Evolutionary conservation across 2,329 filamentous ascomycete genomes (phyloP).

Genomic region (Colletotrichum lini): DNA sequence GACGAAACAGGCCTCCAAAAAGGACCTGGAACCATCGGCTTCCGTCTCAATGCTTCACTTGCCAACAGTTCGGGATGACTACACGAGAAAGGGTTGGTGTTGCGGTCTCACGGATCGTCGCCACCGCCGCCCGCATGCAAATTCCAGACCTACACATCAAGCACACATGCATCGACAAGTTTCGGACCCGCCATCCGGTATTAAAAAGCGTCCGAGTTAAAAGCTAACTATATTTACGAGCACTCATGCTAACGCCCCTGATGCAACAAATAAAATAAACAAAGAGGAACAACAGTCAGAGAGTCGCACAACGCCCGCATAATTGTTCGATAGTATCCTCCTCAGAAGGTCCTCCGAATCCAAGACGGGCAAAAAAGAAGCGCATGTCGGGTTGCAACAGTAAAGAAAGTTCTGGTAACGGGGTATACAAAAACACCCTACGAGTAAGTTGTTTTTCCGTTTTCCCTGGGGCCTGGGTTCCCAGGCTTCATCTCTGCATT

Average conservation of each 20-base stretch:
- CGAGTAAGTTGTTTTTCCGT: background rate
- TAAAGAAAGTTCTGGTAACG: constrained; percentile 40
- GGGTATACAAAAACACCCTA: constrained; percentile 36
- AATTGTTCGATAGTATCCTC: constrained; percentile 1
- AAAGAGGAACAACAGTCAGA: background rate
- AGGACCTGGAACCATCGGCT: too few species aligned
- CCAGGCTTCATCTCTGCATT: background rate
- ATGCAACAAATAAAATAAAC: constrained; percentile 28
- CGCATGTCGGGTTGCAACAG: constrained; percentile 16
- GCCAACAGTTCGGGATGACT: too few species aligned
- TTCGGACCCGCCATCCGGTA: background rate
- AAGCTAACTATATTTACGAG: constrained; percentile 37
- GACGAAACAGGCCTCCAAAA: too few species aligned
- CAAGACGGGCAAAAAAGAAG: constrained; percentile 14
- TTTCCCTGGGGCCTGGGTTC: constrained; percentile 23
- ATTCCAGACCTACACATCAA: too few species aligned
- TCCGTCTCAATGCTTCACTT: too few species aligned
- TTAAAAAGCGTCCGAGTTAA: constrained; percentile 6
- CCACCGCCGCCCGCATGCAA: too few species aligned
- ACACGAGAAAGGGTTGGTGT: too few species aligned
- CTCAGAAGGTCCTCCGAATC: constrained; percentile 10
- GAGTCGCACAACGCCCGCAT: constrained; percentile 12
- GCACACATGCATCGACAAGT: background rate
- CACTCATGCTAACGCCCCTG: constrained; percentile 41
- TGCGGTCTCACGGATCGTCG: too few species aligned